Evolutionary conservation across 2,329 filamentous ascomycete species (phyloP).

Genomic region (Neophaeococcomyces aloes): DNA sequence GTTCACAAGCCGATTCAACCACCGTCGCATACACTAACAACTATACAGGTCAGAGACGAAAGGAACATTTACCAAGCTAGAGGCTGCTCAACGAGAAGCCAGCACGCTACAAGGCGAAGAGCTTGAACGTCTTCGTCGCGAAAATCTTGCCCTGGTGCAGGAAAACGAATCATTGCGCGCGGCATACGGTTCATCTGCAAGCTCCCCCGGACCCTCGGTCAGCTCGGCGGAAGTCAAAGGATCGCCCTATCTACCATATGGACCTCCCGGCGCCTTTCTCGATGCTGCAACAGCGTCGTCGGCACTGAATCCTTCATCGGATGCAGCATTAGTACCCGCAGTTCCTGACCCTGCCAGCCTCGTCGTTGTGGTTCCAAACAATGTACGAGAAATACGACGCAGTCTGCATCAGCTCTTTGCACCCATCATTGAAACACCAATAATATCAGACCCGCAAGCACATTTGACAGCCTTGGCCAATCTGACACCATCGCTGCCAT

Average conservation of each 20-base stretch:
- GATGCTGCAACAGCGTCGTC: conserved; percentile 11
- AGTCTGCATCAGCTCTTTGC: conserved; percentile 29
- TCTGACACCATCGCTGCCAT: conserved; percentile 26
- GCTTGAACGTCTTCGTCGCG: conserved; percentile 31
- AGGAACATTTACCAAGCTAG: conserved; percentile 37
- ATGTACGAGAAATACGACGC: conserved; percentile 27
- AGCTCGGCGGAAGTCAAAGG: conserved; percentile 20
- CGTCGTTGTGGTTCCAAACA: conserved; percentile 27
- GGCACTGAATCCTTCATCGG: conserved; percentile 4
- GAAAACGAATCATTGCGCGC: conserved; percentile 32
- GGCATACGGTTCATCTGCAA: conserved; percentile 27
- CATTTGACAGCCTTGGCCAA: conserved; percentile 26
- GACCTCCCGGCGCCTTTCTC: conserved; percentile 13
- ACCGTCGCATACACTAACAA: not conserved
- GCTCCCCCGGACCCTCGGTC: conserved; percentile 20
- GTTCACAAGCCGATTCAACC: conserved; percentile 11
- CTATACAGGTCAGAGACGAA: conserved; percentile 32
- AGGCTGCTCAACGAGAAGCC: conserved; percentile 33
- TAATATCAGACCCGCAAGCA: conserved; percentile 26
- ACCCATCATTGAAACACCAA: conserved; percentile 28
- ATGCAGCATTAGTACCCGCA: conserved; percentile 11
- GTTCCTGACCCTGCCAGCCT: conserved; percentile 14
- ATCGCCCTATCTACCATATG: conserved; percentile 20
- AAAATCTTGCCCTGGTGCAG: conserved; percentile 31
- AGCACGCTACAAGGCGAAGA: conserved; percentile 31